Evolutionary conservation across 331 rosid genomes (phyloP), one percentile per base, ranked within the genome.

Genomic region (Telfairia occidentalis): DNA sequence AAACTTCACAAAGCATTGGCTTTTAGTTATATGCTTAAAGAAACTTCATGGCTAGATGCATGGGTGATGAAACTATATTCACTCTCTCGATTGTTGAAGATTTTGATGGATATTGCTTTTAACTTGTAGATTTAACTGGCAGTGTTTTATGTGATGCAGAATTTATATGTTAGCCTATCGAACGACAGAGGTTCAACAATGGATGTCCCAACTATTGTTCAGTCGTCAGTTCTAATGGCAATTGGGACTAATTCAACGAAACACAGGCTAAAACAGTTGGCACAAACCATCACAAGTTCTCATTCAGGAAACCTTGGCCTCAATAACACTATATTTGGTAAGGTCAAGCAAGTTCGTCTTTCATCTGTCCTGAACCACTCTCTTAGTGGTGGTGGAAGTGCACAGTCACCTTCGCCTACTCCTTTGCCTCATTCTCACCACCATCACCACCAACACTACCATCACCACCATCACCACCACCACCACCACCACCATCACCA

Each of bases 261-360:
- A 59, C 81, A 87, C 46, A 86, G 98, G 76, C 78, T 89, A 70
- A 92, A 89, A 85, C 88, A 90, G 78, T 81, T 92, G 83, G 92
- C 96, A 0, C 90, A 90, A 86, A 89, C 96, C 83, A 92, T 90
- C 80, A 84, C 83, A 34, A 83, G 83, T 58, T 83, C 85, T 76
- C 92, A 89, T 81, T 80, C 89, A 5, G 61, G 78, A 81, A 92
- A 92, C 83, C 92, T 92, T 69, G 98, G 98, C 83, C 82, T 92
- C 80, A 89, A 92, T 59, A 83, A 92, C 80, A 87, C 96, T 42
- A 82, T 87, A 61, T 92, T 92, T 84, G 98, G 98, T 29, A 86
- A 78, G 82, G 98, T 92, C 71, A 92, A 92, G 87, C 98, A 87
- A 81, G 98, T 92, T 66, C 90, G 82, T 26, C 96, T 92, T 74